phyloP scores from a whole-genome alignment of 169 alveolate species.

The Eimeria sp. region DNA sequence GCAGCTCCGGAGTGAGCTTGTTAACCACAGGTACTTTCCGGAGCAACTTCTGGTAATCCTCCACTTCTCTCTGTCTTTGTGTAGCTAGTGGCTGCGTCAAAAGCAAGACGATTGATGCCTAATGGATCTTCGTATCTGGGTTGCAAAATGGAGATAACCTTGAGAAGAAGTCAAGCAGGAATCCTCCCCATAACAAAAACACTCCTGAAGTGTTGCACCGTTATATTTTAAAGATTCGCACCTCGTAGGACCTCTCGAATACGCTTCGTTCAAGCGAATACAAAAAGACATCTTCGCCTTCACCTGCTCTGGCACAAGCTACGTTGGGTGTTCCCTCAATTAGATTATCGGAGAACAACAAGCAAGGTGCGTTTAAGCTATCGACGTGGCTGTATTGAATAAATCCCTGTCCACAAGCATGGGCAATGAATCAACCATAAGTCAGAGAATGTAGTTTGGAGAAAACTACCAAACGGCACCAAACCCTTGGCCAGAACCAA shows the following conservation, averaged over 20 bases:
- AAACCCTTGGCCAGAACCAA: neutral
- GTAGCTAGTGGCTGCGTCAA: slow-evolving; percentile 40
- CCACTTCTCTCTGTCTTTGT: slow-evolving; percentile 69
- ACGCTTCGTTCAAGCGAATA: slow-evolving; percentile 46
- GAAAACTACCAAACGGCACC: neutral
- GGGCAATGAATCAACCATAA: neutral
- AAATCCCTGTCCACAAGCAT: slow-evolving; percentile 59
- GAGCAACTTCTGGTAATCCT: slow-evolving; percentile 56
- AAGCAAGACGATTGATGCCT: too few relatives aligned
- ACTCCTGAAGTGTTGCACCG: neutral
- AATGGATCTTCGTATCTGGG: neutral
- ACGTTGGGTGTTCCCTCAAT: slow-evolving; percentile 60
- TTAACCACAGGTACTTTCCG: slow-evolving; percentile 82
- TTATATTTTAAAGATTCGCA: neutral
- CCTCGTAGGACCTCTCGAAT: slow-evolving; percentile 76
- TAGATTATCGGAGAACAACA: slow-evolving; percentile 55
- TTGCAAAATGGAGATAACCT: too few relatives aligned
- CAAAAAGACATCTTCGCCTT: slow-evolving; percentile 47
- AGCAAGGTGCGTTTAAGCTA: slow-evolving; percentile 52
- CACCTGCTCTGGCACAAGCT: slow-evolving; percentile 57
- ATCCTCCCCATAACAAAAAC: neutral
- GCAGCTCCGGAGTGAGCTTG: slow-evolving; percentile 45
- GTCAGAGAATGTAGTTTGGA: neutral
- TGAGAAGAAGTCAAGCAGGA: neutral
- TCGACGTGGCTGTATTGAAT: slow-evolving; percentile 47